These are phyloP conservation scores for Sergeia podlipaevii DNA, from an alignment of 208 protist genomes.

Conservation along the genomic window DNA sequence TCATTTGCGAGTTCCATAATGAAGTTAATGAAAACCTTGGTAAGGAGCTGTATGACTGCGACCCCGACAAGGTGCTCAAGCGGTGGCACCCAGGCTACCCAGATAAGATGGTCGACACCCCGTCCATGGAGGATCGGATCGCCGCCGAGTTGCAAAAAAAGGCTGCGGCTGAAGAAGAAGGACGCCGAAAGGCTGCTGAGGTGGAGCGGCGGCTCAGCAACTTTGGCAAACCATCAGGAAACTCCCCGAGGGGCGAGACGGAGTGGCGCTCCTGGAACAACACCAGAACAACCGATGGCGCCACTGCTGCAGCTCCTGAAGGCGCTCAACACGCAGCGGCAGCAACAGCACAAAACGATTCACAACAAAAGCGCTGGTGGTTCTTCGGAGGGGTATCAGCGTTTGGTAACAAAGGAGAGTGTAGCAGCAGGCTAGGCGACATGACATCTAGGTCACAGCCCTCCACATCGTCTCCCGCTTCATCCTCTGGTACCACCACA, in stretches of 20 bases:
- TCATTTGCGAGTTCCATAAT: conserved; percentile 89
- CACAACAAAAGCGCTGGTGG: neutral
- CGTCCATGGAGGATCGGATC: conserved; percentile 61
- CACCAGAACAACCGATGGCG: neutral
- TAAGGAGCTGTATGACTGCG: conserved; percentile 73
- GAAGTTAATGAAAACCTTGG: conserved; percentile 73
- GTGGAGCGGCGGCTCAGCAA: conserved; percentile 6
- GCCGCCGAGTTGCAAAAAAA: conserved; percentile 18
- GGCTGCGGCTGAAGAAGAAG: conserved; percentile 5
- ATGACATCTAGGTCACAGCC: neutral
- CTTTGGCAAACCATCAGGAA: conserved; percentile 1
- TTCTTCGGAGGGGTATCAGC: conserved; percentile 18
- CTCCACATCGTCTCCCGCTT: neutral
- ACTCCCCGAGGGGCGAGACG: conserved; percentile 1
- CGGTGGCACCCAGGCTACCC: conserved; percentile 89
- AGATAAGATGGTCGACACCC: conserved; percentile 71
- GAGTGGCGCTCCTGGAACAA: neutral
- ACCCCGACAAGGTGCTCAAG: conserved; percentile 59
- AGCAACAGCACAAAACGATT: conserved; percentile 5
- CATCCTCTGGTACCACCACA: neutral
- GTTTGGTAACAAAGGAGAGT: conserved; percentile 1
- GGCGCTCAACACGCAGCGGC: neutral
- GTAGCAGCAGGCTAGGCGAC: neutral
- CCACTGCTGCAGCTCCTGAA: neutral
- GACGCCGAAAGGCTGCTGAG: conserved; percentile 8